These are phyloP conservation scores for Talaromyces sp. DNA, from an alignment of 2,329 filamentous ascomycete genomes.

Conservation along the genomic window DNA sequence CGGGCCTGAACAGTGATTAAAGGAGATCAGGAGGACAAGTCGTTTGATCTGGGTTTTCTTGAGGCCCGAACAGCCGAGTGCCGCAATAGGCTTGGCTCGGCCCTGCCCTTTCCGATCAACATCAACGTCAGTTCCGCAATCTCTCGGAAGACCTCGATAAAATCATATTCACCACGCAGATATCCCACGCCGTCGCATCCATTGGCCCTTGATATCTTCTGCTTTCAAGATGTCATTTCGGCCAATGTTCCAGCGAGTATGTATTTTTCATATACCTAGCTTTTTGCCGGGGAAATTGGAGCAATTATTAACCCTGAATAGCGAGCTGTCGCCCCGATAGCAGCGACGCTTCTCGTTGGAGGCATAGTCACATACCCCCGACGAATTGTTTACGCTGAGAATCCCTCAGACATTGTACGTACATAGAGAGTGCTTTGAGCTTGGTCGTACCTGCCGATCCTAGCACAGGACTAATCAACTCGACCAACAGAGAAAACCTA, in stretches of 20 bases:
- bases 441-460: background rate
- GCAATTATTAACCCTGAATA: conserved; percentile 30
- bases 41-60: conserved; percentile 11
- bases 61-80: conserved; percentile 22
- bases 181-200: conserved; percentile 21
- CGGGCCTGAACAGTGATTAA: background rate
- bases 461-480: conserved; percentile 11
- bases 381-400: conserved; percentile 41
- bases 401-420: conserved; percentile 36
- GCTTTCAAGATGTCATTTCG: conserved; percentile 38
- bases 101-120: conserved; percentile 19
- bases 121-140: conserved; percentile 17
- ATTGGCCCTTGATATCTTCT: conserved; percentile 26
- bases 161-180: conserved; percentile 25
- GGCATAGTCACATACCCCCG: conserved; percentile 39
- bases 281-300: conserved; percentile 3
- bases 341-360: conserved; percentile 40
- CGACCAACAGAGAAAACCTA: conserved; percentile 38
- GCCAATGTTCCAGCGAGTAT: conserved; percentile 42
- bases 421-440: background rate
- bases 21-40: conserved; percentile 12
- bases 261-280: conserved; percentile 17
- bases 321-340: conserved; percentile 40
- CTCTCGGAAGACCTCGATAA: conserved; percentile 20
- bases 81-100: conserved; percentile 27